phyloP scores from a whole-genome alignment of 306 rosid species.

The Urtica urens region DNA sequence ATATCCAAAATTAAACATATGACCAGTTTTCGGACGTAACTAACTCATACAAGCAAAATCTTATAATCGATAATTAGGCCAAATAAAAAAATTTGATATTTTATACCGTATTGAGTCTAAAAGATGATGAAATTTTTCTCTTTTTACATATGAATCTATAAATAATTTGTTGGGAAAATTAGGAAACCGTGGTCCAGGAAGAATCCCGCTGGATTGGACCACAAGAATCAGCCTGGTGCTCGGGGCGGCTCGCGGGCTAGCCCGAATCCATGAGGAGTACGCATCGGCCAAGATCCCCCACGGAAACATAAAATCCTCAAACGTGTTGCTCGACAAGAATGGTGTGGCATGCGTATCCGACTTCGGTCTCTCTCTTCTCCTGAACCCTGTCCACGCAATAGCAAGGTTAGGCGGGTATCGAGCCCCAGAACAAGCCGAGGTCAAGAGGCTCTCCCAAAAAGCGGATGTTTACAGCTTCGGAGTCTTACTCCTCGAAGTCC shows the following conservation, averaged over 20 bases:
- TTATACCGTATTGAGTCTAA: no score
- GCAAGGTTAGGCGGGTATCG: conserved; percentile 87
- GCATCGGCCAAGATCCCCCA: conserved; percentile 67
- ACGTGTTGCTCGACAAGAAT: conserved; percentile 83
- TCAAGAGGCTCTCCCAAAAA: conserved; percentile 64
- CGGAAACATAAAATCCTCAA: conserved; percentile 85
- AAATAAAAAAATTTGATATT: no score
- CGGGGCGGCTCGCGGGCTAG: conserved; percentile 89
- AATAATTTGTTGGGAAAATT: conserved; percentile 7
- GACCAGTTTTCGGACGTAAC: no score
- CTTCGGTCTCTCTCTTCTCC: conserved; percentile 65
- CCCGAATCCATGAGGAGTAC: conserved; percentile 65
- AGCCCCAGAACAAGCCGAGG: conserved; percentile 79
- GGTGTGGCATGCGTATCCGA: conserved; percentile 91
- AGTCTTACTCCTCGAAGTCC: conserved; percentile 70
- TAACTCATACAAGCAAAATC: no score
- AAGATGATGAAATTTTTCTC: not conserved
- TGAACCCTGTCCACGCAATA: conserved; percentile 87
- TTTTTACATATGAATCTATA: no score
- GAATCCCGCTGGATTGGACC: conserved; percentile 98
- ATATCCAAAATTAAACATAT: no score
- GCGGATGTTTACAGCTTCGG: conserved; percentile 91
- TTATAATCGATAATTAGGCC: no score
- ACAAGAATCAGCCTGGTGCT: conserved; percentile 84
- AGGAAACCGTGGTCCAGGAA: conserved; percentile 95